Evolutionary conservation across 257 asterid genomes (phyloP), one percentile per base, ranked within the genome.

Genomic region (Capsicum pubescens): DNA sequence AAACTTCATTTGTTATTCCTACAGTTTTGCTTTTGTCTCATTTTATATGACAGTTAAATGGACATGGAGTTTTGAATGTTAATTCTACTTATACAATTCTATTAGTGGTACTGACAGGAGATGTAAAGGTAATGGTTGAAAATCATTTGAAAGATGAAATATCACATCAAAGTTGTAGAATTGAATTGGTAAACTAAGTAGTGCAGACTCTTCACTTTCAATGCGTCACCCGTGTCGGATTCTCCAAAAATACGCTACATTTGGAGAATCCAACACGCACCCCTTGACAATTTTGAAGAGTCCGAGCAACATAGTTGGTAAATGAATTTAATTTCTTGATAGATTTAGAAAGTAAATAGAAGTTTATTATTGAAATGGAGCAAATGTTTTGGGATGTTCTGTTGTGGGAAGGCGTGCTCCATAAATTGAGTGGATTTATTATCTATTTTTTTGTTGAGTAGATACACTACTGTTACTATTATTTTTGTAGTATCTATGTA

Each of bases 311-410:
- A 26, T 26, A 26, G 32, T 26, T 26, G 32, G 10, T 19, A 72
- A 54, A 50, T 74, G 60, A 74, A 48, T 74, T 48, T 74, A 11
- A 11, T 19, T 74, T 48, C 60, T 74, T 74, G 35, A 26, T 19
- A 50, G 60, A 19, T 74, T 15, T 48, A 12, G 35, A 11, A 48
- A 35, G 3, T 74, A 74, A 48, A 21, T 74, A 26, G 70, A 63
- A 63, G 26, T 74, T 74, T 46, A 1, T 74, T 13, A 74, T 21
- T 74, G 80, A 74, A 68, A 14, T 19, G 42, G 80, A 48, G 80
- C 17, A 48, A 11, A 21, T 26, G 35, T 48, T 19, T 19, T 7
- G 58, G 19, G 59, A 50, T 8, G 60, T 48, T 68, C 80, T 36
- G 7, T 14, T 50, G 42, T 11, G 80, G 80, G 80, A 50, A 50